phyloP scores from a whole-genome alignment of 116 monocot species.

The Cymodocea nodosa region DNA sequence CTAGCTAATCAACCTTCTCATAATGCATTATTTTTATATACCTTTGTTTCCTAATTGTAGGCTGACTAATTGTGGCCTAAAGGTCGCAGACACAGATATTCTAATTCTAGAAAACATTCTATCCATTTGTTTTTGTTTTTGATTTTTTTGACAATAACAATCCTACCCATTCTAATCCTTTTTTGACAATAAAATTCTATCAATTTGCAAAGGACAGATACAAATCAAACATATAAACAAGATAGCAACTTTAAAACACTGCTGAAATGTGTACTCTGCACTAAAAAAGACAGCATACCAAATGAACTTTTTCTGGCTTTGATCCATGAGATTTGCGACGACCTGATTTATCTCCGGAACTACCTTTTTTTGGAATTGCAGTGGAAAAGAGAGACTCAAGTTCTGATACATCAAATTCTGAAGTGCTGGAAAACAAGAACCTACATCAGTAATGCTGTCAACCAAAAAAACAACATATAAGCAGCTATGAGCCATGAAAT shows the following conservation, averaged over 20 bases:
- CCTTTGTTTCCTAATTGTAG: too few relatives aligned
- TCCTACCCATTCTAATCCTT: too few relatives aligned
- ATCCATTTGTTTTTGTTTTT: too few relatives aligned
- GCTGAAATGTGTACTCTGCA: neutral
- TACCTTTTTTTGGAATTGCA: constrained; percentile 51
- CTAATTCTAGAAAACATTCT: too few relatives aligned
- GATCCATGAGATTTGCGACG: constrained; percentile 49
- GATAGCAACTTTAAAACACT: neutral
- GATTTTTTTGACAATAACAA: too few relatives aligned
- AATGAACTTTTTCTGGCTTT: constrained; percentile 88
- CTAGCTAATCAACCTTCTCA: too few relatives aligned
- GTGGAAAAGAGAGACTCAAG: constrained; percentile 86
- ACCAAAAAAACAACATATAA: constrained; percentile 3
- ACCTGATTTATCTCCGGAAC: constrained; percentile 44
- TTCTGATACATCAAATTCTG: constrained; percentile 97
- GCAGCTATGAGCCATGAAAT: neutral
- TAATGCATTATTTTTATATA: too few relatives aligned
- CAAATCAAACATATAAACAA: neutral
- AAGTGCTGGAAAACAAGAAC: constrained; percentile 31
- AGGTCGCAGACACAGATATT: too few relatives aligned
- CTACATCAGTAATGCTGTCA: neutral
- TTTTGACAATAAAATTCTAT: too few relatives aligned
- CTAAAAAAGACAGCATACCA: constrained; percentile 43
- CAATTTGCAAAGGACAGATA: neutral
- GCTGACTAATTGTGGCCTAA: too few relatives aligned